phyloP scores from a whole-genome alignment of 108 stramenopile genomes.

The Nitzschia putrida region DNA sequence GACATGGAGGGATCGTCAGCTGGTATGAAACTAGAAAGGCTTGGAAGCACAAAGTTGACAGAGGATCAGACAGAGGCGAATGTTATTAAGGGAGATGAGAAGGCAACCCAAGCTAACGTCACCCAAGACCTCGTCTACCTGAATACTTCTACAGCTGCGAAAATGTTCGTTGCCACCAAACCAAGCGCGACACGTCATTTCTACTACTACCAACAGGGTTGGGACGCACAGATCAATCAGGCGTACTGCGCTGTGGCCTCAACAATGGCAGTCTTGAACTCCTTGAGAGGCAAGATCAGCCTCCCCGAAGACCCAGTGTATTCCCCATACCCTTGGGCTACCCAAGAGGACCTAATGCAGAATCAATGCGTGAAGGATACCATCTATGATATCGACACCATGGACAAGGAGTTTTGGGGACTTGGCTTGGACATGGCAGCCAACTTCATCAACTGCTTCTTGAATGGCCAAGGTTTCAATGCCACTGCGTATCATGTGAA shows the following conservation, averaged over 20 bases:
- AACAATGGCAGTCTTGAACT: slow-evolving; percentile 67
- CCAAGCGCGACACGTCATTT: slow-evolving; percentile 52
- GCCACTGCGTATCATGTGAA: slow-evolving; percentile 53
- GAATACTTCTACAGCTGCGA: slow-evolving; percentile 27
- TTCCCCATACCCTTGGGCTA: slow-evolving; percentile 77
- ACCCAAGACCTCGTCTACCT: slow-evolving; percentile 23
- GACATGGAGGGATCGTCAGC: background rate
- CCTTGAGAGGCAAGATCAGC: slow-evolving; percentile 55
- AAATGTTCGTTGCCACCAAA: background rate
- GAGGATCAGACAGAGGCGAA: no score
- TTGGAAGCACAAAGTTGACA: no score
- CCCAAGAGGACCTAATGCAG: slow-evolving; percentile 58
- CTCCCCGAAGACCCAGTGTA: slow-evolving; percentile 70
- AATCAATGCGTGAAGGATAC: slow-evolving; percentile 44
- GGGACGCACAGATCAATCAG: slow-evolving; percentile 87
- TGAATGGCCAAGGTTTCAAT: slow-evolving; percentile 36
- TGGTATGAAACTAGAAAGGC: no score
- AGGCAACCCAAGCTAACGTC: background rate
- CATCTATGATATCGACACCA: slow-evolving; percentile 24
- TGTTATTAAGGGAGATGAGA: background rate
- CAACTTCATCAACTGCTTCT: slow-evolving; percentile 63
- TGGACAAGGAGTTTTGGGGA: slow-evolving; percentile 38
- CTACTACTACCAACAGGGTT: slow-evolving; percentile 67
- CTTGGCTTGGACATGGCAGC: slow-evolving; percentile 53
- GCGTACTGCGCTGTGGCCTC: slow-evolving; percentile 79